These are phyloP conservation scores for Nannochloris sp. DNA, from an alignment of 139 green algal species.

Conservation along the genomic window DNA sequence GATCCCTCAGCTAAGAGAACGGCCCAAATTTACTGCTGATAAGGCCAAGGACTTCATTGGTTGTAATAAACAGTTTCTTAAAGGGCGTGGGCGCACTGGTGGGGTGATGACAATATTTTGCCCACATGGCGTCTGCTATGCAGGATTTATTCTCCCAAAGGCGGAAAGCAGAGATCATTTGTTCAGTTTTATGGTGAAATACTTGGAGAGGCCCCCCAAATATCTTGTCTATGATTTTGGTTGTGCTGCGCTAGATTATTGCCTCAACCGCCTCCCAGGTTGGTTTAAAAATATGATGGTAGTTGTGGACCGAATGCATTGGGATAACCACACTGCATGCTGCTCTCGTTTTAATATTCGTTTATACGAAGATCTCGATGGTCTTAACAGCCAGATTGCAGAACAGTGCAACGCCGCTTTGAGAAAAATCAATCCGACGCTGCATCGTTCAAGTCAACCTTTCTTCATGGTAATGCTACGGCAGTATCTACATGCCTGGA, in stretches of 20 bases:
- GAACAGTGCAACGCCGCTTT: too few relatives aligned
- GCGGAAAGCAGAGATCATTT: background rate
- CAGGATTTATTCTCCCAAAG: background rate
- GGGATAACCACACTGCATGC: background rate
- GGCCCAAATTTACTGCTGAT: too few relatives aligned
- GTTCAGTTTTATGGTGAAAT: background rate
- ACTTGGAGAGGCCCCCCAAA: background rate
- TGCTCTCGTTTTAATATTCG: too few relatives aligned
- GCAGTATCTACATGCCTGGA: too few relatives aligned
- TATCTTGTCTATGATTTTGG: background rate
- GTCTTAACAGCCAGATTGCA: too few relatives aligned
- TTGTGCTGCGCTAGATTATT: background rate
- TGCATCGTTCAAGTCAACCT: too few relatives aligned
- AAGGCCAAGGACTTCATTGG: too few relatives aligned
- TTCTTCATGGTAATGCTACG: too few relatives aligned
- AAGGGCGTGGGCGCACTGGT: background rate
- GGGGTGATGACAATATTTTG: background rate
- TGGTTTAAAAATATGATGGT: background rate
- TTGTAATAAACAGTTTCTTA: too few relatives aligned
- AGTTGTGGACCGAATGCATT: background rate
- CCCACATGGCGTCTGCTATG: background rate
- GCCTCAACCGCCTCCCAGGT: background rate
- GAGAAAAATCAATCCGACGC: too few relatives aligned
- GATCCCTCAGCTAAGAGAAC: too few relatives aligned
- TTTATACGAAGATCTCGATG: too few relatives aligned